Percentiles rank a stretch among this genome's conserved stretches.
phyloP scores from a whole-genome alignment of 345 rosid species.

The Toxicodendron radicans region DNA sequence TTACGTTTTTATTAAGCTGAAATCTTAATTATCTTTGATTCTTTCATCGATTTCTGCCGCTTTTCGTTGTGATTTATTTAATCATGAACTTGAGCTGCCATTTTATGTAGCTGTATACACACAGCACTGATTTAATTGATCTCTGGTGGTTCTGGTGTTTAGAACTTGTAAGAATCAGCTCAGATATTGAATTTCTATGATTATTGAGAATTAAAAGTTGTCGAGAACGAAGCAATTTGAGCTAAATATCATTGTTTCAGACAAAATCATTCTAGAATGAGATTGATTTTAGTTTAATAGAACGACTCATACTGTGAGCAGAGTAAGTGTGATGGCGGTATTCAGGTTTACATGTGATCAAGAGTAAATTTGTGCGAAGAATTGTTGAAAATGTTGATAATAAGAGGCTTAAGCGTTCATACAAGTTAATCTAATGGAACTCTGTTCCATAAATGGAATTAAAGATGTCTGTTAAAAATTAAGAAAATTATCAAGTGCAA shows the following conservation, averaged over 20 bases:
- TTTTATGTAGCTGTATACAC: background rate
- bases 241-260: background rate
- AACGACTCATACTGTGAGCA: background rate
- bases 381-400: background rate
- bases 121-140: background rate
- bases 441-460: background rate
- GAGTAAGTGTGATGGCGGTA: background rate
- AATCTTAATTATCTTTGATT: background rate
- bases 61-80: background rate
- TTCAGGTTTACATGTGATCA: background rate
- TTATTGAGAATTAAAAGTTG: background rate
- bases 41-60: background rate
- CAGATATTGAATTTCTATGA: background rate
- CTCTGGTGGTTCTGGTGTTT: background rate
- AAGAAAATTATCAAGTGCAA: background rate
- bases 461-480: background rate
- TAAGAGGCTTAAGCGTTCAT: background rate
- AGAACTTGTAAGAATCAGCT: background rate
- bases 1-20: background rate
- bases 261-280: background rate
- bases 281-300: background rate
- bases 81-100: background rate
- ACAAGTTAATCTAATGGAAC: background rate
- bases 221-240: background rate
- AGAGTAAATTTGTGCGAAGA: background rate